Evolutionary conservation across 176 grass and related monocot species (phyloP), one percentile per base, ranked within the genome.

Genomic region (Oryza brachyantha): DNA sequence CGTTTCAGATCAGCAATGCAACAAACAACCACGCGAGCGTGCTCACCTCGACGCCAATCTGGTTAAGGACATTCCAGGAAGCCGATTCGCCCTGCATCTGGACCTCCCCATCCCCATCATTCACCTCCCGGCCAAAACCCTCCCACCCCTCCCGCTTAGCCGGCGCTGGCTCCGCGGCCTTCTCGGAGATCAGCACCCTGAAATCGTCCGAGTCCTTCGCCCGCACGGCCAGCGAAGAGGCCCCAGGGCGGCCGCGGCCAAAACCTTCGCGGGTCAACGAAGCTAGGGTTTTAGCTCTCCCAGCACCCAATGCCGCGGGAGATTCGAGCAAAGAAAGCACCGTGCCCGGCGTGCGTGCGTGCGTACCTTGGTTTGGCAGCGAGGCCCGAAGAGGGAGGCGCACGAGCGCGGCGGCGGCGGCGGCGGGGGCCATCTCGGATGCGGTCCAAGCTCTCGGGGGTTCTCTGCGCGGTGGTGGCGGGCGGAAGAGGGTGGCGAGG

Each of bases 31-130:
- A 7, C 37, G 32, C 6, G 29, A 13, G 50, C 46, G 29, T 22
- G 45, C 72, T 81, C 77, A 89, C 87, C 87, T 85, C 66, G 10
- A 81, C 46, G 4, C 77, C 82, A 5, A 89, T 60, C 82, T 89
- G 82, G 38, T 66, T 52, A n/a, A 89, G 59, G 61, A 85, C 29
- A 12, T 19, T 75, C 77, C 77, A 85, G 46, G 77, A 46, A 34
- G 72, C 64, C 34, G 66, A 66, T 25, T 84, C 81, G 14, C 26
- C 46, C 41, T 82, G 29, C 40, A 9, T 29, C 70, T 57, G 63
- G 21, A 10, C 76, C 21, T 88, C 85, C 1, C 57, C 80, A 50
- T 73, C 66, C 70, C 11, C 82, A 5, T 4, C 64, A 17, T 43
- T 21, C 58, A 10, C 66, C 48, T 81, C 72, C 46, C 45, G 46